Evolutionary conservation across 2,329 filamentous ascomycete species (phyloP).

Genomic region (Ophiostoma sp.): DNA sequence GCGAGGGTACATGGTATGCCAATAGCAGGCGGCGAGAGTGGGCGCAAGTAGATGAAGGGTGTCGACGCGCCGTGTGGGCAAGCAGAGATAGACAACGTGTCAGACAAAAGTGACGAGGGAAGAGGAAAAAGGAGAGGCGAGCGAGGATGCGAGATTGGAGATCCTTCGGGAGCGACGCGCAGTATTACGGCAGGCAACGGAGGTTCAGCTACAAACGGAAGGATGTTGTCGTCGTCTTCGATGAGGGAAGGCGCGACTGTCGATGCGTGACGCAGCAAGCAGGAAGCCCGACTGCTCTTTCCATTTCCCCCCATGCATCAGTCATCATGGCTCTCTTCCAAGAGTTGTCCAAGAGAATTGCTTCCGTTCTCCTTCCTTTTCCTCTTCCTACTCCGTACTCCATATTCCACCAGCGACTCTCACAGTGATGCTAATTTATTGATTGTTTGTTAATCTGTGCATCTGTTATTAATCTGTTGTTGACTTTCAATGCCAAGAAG

Average conservation of each 20-base stretch:
- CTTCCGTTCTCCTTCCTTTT: no score
- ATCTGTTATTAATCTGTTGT: background rate
- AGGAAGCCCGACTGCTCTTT: background rate
- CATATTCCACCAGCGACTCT: background rate
- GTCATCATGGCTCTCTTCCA: background rate
- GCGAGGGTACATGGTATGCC: no score
- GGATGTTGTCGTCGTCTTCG: background rate
- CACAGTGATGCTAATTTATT: background rate
- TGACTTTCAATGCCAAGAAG: conserved; percentile 5
- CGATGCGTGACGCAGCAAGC: background rate
- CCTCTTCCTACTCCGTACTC: background rate
- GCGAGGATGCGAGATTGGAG: background rate
- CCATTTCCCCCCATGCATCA: background rate
- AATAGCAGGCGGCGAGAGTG: no score
- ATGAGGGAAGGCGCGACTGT: conserved; percentile 8
- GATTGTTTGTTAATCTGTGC: background rate
- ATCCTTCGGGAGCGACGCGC: background rate
- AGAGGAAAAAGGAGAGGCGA: background rate
- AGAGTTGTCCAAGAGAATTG: background rate
- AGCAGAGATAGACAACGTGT: no score
- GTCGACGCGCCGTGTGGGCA: no score
- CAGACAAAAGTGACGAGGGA: background rate
- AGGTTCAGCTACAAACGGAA: background rate
- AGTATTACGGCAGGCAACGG: conserved; percentile 4
- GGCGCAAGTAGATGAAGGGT: no score